Evolutionary conservation across 1,284 basidiomycete species (phyloP), one percentile per base, ranked within the genome.

Genomic region (Cystobasidium pallidum): DNA sequence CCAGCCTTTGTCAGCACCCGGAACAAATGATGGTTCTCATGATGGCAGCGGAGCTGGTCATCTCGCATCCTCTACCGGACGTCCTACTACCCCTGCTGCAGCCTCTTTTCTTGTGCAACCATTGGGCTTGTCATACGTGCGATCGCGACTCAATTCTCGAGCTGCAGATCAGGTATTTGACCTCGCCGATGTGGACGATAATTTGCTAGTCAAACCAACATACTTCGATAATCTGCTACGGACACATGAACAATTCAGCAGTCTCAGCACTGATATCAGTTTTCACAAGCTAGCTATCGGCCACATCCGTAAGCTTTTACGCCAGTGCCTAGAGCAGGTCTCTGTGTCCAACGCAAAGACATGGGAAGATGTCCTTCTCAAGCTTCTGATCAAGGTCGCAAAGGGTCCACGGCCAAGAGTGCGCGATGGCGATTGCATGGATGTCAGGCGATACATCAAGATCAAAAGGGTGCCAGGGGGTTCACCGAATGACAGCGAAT

Each of bases 401-500:
- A 70, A 74, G 36, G 58, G 78, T 80, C 41, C 79, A 80, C 43
- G 79, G 78, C 76, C 83, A 0, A 80, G 83, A 52, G 80, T 83
- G 1, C 80, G 81, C 13, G 81, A 80, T 2, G 91, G 92, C 66
- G 94, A 96, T 78, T 81, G 81, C 36, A 94, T 96, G 86, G 95
- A 99, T 80, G 90, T 97, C 24, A 86, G 95, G 58, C 86, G 90
- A 32, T 97, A 96, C 77, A 92, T 99, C 75, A 99, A 99, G 84
- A 94, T 99, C 82, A 99, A 99, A 84, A 95, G 96, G 81, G 91
- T 99, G 21, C 94, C 96, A 0, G 96, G 96, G 15, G 96, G 96
- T 13, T 85, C 86, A 63, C 93, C 94, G 41, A 86, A 84, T 36
- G 93, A 99, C 80, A 96, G 92, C 13, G 94, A 98, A 83, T 99